A percentile compares a stretch with the other conserved stretches of the same genome.
phyloP scores from a whole-genome alignment of 371 early-diverging fungal species.

The Homolaphlyctis polyrhiza region DNA sequence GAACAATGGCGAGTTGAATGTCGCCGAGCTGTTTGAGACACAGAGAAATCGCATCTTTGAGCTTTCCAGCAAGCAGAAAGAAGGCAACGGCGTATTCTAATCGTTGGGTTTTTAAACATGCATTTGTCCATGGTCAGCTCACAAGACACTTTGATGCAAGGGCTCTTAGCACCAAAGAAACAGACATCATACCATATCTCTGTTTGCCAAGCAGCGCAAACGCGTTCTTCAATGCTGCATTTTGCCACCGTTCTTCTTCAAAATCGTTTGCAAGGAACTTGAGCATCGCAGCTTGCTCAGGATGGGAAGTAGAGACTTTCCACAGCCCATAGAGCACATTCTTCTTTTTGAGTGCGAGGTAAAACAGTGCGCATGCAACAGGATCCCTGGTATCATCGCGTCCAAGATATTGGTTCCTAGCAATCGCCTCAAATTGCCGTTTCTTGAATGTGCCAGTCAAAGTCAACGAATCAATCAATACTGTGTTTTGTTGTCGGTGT shows the following conservation, averaged over 20 bases:
- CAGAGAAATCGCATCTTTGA: constrained; percentile 86
- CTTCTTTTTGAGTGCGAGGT: constrained; percentile 80
- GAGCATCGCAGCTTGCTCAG: constrained; percentile 83
- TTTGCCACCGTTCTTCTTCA: constrained; percentile 76
- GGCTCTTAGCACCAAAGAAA: too few species aligned
- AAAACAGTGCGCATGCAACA: constrained; percentile 75
- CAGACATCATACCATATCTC: constrained; percentile 59
- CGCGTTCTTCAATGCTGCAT: constrained; percentile 94
- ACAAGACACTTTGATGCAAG: too few species aligned
- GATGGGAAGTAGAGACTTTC: constrained; percentile 75
- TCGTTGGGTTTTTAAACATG: not conserved
- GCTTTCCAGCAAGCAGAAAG: constrained; percentile 81
- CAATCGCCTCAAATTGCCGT: constrained; percentile 50
- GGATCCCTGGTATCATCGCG: constrained; percentile 73
- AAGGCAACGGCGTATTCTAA: constrained; percentile 89
- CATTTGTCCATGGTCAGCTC: not conserved
- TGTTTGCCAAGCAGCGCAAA: constrained; percentile 93
- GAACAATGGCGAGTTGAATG: constrained; percentile 81
- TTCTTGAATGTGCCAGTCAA: too few species aligned
- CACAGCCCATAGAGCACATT: constrained; percentile 83
- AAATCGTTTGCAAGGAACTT: constrained; percentile 89
- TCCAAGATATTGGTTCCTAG: constrained; percentile 78
- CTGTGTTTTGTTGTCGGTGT: not conserved
- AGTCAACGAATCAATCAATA: too few species aligned
- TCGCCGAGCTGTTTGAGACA: constrained; percentile 88